phyloP scores from a whole-genome alignment of 257 asterid genomes.

The Petrea volubilis region DNA sequence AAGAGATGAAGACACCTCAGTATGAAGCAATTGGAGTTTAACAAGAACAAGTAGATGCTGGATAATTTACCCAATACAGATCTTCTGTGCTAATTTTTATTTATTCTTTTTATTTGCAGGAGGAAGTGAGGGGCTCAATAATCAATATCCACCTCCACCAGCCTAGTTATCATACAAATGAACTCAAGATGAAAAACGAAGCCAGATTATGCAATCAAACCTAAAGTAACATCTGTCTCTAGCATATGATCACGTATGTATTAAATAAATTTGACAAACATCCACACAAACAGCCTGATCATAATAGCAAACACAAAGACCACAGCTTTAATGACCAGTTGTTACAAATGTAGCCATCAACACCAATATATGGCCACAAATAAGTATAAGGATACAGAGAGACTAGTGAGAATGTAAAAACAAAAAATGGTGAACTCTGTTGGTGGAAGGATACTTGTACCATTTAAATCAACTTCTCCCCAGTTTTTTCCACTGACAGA shows the following conservation, averaged over 20 bases:
- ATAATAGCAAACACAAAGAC: slow-evolving; percentile 1
- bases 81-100: no score
- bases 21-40: neutral
- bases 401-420: neutral
- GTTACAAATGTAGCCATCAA: neutral
- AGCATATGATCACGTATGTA: neutral
- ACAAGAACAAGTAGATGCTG: neutral
- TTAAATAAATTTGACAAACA: neutral
- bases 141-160: neutral
- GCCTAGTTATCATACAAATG: neutral
- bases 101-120: no score
- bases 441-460: slow-evolving; percentile 37
- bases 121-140: no score
- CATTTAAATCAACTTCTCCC: slow-evolving; percentile 96
- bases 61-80: no score
- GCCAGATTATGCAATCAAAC: neutral
- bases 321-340: neutral
- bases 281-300: neutral
- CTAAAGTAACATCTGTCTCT: neutral
- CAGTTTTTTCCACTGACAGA: slow-evolving; percentile 95
- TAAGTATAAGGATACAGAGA: neutral
- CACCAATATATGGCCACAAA: neutral
- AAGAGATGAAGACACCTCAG: neutral
- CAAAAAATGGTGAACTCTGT: neutral
- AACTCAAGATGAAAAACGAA: no score